Conservation (phyloP, 805 yeast genomes). For the Candida silvatica region DNA sequence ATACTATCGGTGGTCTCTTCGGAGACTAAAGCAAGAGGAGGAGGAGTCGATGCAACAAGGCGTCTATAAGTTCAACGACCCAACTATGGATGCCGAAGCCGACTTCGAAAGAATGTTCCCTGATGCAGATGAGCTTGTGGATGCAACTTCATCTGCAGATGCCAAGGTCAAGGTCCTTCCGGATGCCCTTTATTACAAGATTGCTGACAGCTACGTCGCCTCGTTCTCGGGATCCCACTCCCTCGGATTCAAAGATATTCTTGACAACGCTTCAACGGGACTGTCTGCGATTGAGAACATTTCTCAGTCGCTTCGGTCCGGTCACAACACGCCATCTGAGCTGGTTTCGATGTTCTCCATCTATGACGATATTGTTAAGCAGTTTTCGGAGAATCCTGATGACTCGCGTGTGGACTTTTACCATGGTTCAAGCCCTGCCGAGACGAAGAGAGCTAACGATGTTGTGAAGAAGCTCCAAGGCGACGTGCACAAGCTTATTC, state of each 20-base stretch:
- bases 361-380: conserved; percentile 25
- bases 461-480: conserved; percentile 36
- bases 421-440: conserved; percentile 48
- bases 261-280: conserved; percentile 33
- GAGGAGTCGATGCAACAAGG: conserved; percentile 50
- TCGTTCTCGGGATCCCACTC: conserved; percentile 24
- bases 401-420: conserved; percentile 48
- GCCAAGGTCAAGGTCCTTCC: conserved; percentile 17
- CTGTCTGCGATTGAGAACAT: conserved; percentile 21
- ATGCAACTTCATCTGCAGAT: conserved; percentile 21
- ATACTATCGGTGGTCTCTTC: conserved; percentile 76
- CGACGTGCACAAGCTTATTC: conserved; percentile 37
- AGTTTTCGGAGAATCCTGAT: conserved; percentile 15
- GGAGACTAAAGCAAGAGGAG: conserved; percentile 60
- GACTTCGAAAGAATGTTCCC: conserved; percentile 82
- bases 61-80: conserved; percentile 57
- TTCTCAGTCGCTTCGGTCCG: conserved; percentile 13
- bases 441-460: conserved; percentile 50
- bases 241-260: conserved; percentile 19
- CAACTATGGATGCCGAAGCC: conserved; percentile 60
- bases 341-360: conserved; percentile 28
- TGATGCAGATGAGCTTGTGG: conserved; percentile 65
- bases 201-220: conserved; percentile 42
- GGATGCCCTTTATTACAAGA: conserved; percentile 36
- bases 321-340: conserved; percentile 19